These are phyloP conservation scores for Acanthamoeba lenticulata DNA, from an alignment of 208 protist species.

Conservation along the genomic window DNA sequence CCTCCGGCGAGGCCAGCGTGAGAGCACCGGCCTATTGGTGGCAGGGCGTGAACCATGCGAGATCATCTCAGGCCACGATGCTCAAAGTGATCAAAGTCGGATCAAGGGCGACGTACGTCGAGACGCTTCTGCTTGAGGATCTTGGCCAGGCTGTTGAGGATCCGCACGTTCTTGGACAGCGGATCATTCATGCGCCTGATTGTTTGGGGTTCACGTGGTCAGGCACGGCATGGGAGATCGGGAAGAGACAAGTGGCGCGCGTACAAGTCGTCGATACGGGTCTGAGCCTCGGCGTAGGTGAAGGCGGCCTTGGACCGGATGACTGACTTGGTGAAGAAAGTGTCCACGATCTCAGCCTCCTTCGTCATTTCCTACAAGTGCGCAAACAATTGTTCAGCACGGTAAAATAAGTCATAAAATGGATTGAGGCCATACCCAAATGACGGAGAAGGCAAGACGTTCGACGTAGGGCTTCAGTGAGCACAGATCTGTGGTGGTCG, in stretches of 20 bases:
- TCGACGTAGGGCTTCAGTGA: conserved; percentile 72
- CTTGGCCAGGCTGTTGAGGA: conserved; percentile 60
- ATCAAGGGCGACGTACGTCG: background rate
- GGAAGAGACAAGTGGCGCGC: background rate
- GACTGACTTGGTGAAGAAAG: conserved; percentile 71
- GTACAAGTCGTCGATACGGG: conserved; percentile 66
- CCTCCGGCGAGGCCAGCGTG: conserved; percentile 82
- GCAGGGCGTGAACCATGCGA: background rate
- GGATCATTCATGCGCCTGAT: conserved; percentile 37
- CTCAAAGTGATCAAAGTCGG: background rate
- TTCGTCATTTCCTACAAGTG: conserved; percentile 38
- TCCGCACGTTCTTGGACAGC: conserved; percentile 56
- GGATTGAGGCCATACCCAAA: conserved; percentile 71
- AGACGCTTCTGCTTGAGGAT: conserved; percentile 44
- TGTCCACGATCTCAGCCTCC: conserved; percentile 73
- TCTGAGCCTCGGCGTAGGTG: conserved; percentile 81
- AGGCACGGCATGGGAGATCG: background rate
- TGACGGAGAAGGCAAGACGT: conserved; percentile 80
- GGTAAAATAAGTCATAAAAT: background rate
- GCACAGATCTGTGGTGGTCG: background rate
- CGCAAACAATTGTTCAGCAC: background rate
- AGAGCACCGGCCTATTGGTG: conserved; percentile 85
- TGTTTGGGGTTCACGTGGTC: background rate
- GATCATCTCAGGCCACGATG: background rate
- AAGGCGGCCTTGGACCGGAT: conserved; percentile 80